phyloP scores from a whole-genome alignment of 257 asterid species.

The Asclepias syriaca region DNA sequence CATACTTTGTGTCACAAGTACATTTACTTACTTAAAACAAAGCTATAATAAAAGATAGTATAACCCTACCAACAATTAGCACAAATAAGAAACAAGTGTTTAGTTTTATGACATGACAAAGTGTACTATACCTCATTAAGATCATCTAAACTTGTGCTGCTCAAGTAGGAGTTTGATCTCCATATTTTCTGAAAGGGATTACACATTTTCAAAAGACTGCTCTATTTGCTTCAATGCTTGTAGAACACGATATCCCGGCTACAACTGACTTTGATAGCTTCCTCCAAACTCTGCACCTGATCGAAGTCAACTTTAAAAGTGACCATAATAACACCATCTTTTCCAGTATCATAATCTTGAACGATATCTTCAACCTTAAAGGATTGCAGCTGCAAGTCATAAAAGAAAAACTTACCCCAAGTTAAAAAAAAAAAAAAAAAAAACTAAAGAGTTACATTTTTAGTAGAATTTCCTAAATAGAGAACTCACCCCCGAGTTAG shows the following conservation, averaged over 20 bases:
- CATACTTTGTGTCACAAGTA: neutral
- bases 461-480: neutral
- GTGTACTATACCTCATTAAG: neutral
- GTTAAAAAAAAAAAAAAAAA: neutral
- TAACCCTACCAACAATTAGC: neutral
- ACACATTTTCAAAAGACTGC: neutral
- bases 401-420: neutral
- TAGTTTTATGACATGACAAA: neutral
- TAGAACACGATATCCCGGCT: constrained; percentile 76
- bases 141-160: neutral
- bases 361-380: constrained; percentile 84
- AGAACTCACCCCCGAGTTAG: neutral
- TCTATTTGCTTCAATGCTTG: constrained; percentile 31
- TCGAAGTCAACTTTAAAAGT: constrained; percentile 88
- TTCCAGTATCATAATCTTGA: constrained; percentile 92
- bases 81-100: neutral
- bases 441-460: neutral
- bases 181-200: neutral
- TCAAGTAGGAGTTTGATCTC: neutral
- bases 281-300: constrained; percentile 61
- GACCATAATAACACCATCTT: constrained; percentile 67
- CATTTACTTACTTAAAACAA: neutral
- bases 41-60: neutral
- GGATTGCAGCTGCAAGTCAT: constrained; percentile 64
- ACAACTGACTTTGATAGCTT: constrained; percentile 68